These are phyloP conservation scores for Hirsutella thompsonii DNA, from an alignment of 2,329 filamentous ascomycete genomes.

Conservation along the genomic window DNA sequence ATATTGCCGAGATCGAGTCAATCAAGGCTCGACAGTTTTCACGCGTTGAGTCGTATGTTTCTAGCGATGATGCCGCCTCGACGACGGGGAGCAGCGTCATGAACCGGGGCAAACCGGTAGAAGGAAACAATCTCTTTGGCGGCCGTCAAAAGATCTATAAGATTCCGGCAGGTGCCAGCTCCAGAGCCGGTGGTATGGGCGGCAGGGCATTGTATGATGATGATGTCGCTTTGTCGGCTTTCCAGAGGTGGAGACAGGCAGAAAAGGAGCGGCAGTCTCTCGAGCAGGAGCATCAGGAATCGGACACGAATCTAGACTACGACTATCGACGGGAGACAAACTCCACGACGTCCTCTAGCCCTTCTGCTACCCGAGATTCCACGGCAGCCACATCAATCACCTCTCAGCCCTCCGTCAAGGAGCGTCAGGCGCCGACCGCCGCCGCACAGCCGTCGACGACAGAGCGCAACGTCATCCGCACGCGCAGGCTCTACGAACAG, in stretches of 20 bases:
- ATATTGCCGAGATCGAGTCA: slow-evolving; percentile 87
- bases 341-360: slow-evolving; percentile 64
- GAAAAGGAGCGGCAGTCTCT: slow-evolving; percentile 41
- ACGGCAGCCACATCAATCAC: slow-evolving; percentile 80
- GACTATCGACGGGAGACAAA: slow-evolving; percentile 73
- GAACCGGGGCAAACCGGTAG: slow-evolving; percentile 66
- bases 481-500: slow-evolving; percentile 70
- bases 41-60: slow-evolving; percentile 52
- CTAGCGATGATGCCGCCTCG: slow-evolving; percentile 60
- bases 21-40: slow-evolving; percentile 49
- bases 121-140: slow-evolving; percentile 89
- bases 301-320: slow-evolving; percentile 46
- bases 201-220: slow-evolving; percentile 73
- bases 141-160: slow-evolving; percentile 94
- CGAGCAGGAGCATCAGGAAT: slow-evolving; percentile 25
- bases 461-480: slow-evolving; percentile 57
- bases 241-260: slow-evolving; percentile 59
- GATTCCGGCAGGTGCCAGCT: slow-evolving; percentile 43
- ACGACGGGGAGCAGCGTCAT: slow-evolving; percentile 56
- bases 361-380: slow-evolving; percentile 58
- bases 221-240: slow-evolving; percentile 71
- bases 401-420: slow-evolving; percentile 46
- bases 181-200: slow-evolving; percentile 38
- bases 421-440: slow-evolving; percentile 28
- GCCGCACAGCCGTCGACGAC: slow-evolving; percentile 26